Evolutionary conservation across 75 land plant species (phyloP), one percentile per base, ranked within the genome.

Genomic region (Pinus taeda): DNA sequence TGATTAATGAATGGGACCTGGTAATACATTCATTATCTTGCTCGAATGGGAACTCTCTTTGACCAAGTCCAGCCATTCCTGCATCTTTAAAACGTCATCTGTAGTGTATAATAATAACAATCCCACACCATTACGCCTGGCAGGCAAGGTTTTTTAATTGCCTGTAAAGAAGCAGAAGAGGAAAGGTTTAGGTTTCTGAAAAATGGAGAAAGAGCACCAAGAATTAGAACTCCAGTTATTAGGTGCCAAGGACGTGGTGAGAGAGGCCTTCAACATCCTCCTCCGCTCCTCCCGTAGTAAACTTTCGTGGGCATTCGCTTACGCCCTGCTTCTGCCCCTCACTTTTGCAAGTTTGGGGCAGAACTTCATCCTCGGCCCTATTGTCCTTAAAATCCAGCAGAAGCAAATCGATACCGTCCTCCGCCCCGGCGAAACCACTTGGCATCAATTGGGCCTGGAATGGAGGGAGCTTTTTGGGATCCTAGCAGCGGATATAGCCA

Each of bases 271-370:
- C 84, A 85, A 82, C 73, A 60, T 93, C 74, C 22, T 88, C 53
- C 57, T 29, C 55, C 49, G 49, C 49, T 45, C 49, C 4, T 64
- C 82, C 29, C 75, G 86, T 30, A 20, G 76, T 17, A 79, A 59
- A 49, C 81, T 93, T 71, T 81, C 88, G 79, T 17, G 75, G 63
- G 73, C 78, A 33, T 74, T 92, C 39, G 81, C 89, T 14, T 37
- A 80, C 64, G 59, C 89, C 57, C 78, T 90, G 13, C 74, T 93
- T 75, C 82, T 90, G 37, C 95, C 95, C 24, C 79, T 93, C 73
- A 76, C 82, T 77, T 57, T 88, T 79, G 57, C 85, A 57, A 59
- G 79, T 56, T 79, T 90, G 60, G 79, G 77, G 55, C 86, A 88
- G 75, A 74, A 70, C 78, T 77, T 83, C 18, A 53, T 89, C 59